A percentile compares a stretch with the other conserved stretches of the same genome.
Evolutionary conservation across 2,329 filamentous ascomycete genomes (phyloP).

Genomic region (Beauveria sp.): DNA sequence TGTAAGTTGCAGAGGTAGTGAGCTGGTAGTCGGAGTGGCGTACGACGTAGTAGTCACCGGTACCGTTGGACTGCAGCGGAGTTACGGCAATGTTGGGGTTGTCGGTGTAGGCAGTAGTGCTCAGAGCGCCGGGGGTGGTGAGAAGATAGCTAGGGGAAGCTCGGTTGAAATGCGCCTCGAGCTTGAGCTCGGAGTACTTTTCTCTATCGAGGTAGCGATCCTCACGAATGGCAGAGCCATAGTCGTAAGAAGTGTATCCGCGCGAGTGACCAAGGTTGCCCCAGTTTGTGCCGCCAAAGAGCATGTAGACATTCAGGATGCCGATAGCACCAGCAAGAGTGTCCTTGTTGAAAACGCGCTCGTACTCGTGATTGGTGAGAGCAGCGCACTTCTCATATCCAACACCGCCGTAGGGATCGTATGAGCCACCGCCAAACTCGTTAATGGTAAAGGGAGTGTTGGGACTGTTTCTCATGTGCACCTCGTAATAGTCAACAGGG

Average conservation of each 20-base stretch:
- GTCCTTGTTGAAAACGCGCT: slow-evolving; percentile 69
- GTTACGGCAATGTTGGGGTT: slow-evolving; percentile 47
- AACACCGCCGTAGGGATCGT: slow-evolving; percentile 63
- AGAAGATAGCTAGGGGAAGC: slow-evolving; percentile 60
- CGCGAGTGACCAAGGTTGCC: slow-evolving; percentile 62
- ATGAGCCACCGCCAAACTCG: slow-evolving; percentile 59
- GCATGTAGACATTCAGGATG: slow-evolving; percentile 66
- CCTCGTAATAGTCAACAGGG: slow-evolving; percentile 46
- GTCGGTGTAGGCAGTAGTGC: slow-evolving; percentile 22
- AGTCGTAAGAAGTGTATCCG: slow-evolving; percentile 45
- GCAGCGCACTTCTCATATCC: slow-evolving; percentile 58
- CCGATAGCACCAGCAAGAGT: slow-evolving; percentile 53
- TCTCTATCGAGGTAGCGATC: slow-evolving; percentile 57
- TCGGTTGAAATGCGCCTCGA: slow-evolving; percentile 62
- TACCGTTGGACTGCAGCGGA: slow-evolving; percentile 42
- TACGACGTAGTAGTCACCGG: slow-evolving; percentile 50
- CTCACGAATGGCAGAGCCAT: slow-evolving; percentile 49
- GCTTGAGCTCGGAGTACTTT: slow-evolving; percentile 68
- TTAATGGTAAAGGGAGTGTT: slow-evolving; percentile 54
- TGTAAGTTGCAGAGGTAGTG: slow-evolving; percentile 48
- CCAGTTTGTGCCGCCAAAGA: slow-evolving; percentile 71
- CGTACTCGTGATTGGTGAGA: slow-evolving; percentile 59
- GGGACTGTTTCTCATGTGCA: slow-evolving; percentile 53
- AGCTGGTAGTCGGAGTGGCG: slow-evolving; percentile 56
- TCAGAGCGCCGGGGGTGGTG: slow-evolving; percentile 29